phyloP scores from a whole-genome alignment of 108 stramenopile species.

The Pseudonitzschia pungens region DNA sequence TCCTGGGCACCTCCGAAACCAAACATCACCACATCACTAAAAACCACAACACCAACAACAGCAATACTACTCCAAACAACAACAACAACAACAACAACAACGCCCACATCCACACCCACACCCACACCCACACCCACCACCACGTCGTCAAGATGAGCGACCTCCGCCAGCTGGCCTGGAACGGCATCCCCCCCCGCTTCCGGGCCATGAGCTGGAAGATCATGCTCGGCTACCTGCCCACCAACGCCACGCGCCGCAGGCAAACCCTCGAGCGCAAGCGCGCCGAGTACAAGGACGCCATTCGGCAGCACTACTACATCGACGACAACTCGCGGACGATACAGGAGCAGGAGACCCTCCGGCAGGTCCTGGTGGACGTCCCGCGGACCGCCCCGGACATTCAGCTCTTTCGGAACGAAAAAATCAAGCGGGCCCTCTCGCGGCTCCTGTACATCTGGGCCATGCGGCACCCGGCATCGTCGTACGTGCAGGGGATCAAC shows the following conservation, averaged over 20 bases:
- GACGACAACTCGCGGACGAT: constrained; percentile 75
- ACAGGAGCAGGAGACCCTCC: constrained; percentile 92
- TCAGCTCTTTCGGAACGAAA: constrained; percentile 91
- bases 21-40: too few species aligned
- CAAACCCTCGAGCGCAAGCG: constrained; percentile 70
- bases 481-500: constrained; percentile 98
- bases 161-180: constrained; percentile 72
- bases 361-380: constrained; percentile 97
- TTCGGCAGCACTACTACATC: constrained; percentile 82
- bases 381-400: constrained; percentile 93
- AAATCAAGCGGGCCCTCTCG: constrained; percentile 74
- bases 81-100: background rate
- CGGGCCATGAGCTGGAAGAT: constrained; percentile 79
- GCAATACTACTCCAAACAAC: background rate
- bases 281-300: constrained; percentile 81
- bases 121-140: constrained; percentile 4
- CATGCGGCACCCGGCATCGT: constrained; percentile 93
- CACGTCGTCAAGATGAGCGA: constrained; percentile 64
- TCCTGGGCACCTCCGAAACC: constrained; percentile 26
- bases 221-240: constrained; percentile 76
- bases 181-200: constrained; percentile 73
- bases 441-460: constrained; percentile 96
- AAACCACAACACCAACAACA: background rate
- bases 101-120: background rate
- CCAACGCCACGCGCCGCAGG: constrained; percentile 61